Base-by-base conservation (phyloP, 345 rosid genomes). In the Eucalyptus globulus region DNA sequence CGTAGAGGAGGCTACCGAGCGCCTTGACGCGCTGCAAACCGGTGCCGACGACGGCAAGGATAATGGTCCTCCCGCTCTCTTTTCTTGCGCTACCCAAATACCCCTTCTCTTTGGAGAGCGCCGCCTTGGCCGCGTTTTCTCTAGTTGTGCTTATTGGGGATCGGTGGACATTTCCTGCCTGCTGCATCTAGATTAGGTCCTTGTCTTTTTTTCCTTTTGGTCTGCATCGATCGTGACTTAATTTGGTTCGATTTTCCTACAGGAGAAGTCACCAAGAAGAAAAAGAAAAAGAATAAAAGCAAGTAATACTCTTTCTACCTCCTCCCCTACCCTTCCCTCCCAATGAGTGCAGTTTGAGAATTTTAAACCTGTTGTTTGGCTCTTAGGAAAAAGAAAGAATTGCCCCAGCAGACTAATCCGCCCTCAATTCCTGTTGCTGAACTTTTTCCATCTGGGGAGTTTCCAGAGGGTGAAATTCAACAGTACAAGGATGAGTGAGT, bases 401-500 rank as follows among this genome's bases (percentile, higher is more conserved):
- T 49, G 6, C 95, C 90, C 56, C 92, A 93, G 92, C 99, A 98
- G 92, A 95, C 99, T 88, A 92, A 96, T 91, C 99, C 99, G 80
- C 99, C 99, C 80, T 91, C 98, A 12, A 93, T 96, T 37, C 97
- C 99, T 80, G 92, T 97, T 53, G 86, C 49, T 89, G 95, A 96
- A 62, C 98, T 98, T 76, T 98, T 97, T 76, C 99, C 96, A n/a
- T 96, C 99, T 87, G 98, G 96, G 37, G 99, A 97, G 86, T 98
- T 97, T 92, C 99, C 99, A 58, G 99, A 96, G 94, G 99, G 99
- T 91, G 99, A 98, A 98, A 95, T 96, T 91, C 99, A 98, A 87
- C 97, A 97, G 76, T 96, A 95, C 91, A 96, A 95, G 92, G 99
- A 97, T 54, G 96, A 98, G 99, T 96, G 91, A 96, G 99, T 94